These are phyloP conservation scores for Phytophthora vignae DNA, from an alignment of 352 stramenopile genomes.

Conservation along the genomic window DNA sequence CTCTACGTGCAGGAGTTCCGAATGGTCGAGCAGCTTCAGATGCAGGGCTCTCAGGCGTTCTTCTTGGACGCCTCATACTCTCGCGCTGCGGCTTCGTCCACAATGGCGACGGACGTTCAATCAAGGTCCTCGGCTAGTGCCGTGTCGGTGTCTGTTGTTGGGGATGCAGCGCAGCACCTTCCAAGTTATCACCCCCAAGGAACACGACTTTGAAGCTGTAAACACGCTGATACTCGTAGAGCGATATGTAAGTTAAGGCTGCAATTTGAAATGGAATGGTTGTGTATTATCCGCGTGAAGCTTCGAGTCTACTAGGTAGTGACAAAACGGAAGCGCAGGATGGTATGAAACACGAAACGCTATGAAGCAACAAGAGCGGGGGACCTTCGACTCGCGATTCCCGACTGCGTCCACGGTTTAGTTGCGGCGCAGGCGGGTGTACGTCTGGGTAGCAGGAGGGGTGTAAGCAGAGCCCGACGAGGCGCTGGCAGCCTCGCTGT, in stretches of 20 bases:
- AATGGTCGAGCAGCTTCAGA: slow-evolving; percentile 35
- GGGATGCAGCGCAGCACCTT: not conserved
- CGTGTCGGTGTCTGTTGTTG: slow-evolving; percentile 10
- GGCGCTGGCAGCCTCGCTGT: no score
- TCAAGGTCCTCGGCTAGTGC: slow-evolving; percentile 23
- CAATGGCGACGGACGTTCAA: slow-evolving; percentile 26
- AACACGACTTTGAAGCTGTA: not conserved
- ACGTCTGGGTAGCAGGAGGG: no score
- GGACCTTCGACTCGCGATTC: not conserved
- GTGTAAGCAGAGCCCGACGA: no score
- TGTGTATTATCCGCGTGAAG: slow-evolving; percentile 21
- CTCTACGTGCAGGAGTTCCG: slow-evolving; percentile 47
- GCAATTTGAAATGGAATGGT: slow-evolving; percentile 6
- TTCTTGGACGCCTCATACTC: slow-evolving; percentile 20
- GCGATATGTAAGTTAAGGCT: not conserved
- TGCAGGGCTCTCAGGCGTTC: not conserved
- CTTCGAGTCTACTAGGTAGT: slow-evolving; percentile 4
- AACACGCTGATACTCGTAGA: not conserved
- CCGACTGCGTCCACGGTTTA: slow-evolving; percentile 6
- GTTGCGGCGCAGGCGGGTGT: slow-evolving; percentile 15
- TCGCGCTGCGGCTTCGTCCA: slow-evolving; percentile 15
- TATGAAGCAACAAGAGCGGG: slow-evolving; percentile 12
- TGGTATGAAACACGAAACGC: slow-evolving; percentile 34
- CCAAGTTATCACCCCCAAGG: not conserved
- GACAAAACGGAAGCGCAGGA: slow-evolving; percentile 15